Percentiles rank a stretch among this genome's conserved stretches.
Conservation (phyloP, 78 protist genomes). For the Dictyostelium purpureum region DNA sequence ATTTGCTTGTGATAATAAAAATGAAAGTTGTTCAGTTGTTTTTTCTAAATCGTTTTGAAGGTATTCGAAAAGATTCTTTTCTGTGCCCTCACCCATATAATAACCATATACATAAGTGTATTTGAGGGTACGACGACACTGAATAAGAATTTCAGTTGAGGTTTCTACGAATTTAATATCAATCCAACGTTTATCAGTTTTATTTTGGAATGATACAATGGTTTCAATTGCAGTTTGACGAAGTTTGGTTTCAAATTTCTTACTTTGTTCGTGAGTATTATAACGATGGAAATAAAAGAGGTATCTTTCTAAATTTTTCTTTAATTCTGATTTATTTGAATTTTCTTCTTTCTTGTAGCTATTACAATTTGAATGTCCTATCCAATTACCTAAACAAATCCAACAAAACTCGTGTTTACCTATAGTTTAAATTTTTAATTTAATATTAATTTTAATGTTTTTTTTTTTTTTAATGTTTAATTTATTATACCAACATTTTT, state of each 20-base stretch:
- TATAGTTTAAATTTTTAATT: no score
- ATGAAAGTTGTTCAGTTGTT: constrained; percentile 77
- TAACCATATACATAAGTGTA: constrained; percentile 77
- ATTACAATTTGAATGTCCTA: constrained; percentile 34
- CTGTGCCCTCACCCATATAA: constrained; percentile 58
- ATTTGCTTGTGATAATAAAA: constrained; percentile 11
- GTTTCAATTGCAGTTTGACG: constrained; percentile 18
- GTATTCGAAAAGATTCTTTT: constrained; percentile 74
- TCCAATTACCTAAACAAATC: constrained; percentile 67
- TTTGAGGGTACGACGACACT: constrained; percentile 68
- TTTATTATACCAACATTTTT: no score
- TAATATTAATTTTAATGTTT: no score
- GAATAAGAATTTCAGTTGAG: constrained; percentile 47
- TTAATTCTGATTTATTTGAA: constrained; percentile 23
- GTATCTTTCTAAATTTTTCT: constrained; percentile 62
- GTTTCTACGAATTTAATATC: constrained; percentile 38
- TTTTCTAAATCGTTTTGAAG: constrained; percentile 61
- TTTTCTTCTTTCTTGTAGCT: constrained; percentile 41
- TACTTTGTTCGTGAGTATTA: constrained; percentile 65
- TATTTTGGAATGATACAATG: constrained; percentile 36
- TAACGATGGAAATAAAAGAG: constrained; percentile 66
- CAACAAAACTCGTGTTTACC: constrained; percentile 69
- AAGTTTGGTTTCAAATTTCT: constrained; percentile 57
- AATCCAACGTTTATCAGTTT: constrained; percentile 67
- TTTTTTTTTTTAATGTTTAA: no score